phyloP scores from a whole-genome alignment of 768 basidiomycete genomes.

The Boletus sp. region DNA sequence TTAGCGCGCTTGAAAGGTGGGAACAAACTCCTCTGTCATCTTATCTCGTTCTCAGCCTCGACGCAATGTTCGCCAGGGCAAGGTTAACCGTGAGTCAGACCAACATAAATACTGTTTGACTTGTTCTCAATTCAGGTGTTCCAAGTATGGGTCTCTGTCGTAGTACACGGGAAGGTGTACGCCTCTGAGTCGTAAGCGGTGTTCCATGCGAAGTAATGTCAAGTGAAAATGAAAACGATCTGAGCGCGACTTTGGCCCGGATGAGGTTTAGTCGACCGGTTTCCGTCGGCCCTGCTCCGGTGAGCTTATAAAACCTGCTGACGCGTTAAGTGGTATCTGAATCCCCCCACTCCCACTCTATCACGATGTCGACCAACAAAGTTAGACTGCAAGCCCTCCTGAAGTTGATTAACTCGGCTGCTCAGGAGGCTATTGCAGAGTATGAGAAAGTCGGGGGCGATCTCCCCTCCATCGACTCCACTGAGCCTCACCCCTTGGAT shows the following conservation, averaged over 20 bases:
- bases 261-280: not conserved
- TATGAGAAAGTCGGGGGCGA: slow-evolving; percentile 29
- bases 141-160: too few relatives aligned
- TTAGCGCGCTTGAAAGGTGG: not conserved
- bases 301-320: not conserved
- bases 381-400: slow-evolving; percentile 29
- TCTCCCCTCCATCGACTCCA: slow-evolving; percentile 37
- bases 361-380: slow-evolving; percentile 21
- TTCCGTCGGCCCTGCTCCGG: not conserved
- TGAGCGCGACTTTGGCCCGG: too few relatives aligned
- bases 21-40: not conserved
- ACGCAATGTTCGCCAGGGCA: not conserved
- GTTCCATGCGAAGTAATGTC: not conserved
- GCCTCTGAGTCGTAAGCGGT: not conserved
- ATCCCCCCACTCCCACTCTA: not conserved
- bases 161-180: not conserved
- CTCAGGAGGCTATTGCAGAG: slow-evolving; percentile 32
- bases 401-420: slow-evolving; percentile 31
- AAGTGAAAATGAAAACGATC: too few relatives aligned
- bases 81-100: slow-evolving; percentile 6
- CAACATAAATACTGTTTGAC: not conserved
- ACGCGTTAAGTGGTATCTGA: not conserved
- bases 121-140: not conserved
- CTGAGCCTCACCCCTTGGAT: slow-evolving; percentile 36
- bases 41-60: slow-evolving; percentile 12